Percentiles rank a stretch among this genome's conserved stretches.
Evolutionary conservation across 2,329 filamentous ascomycete species (phyloP).

Genomic region (Alternaria triticina): DNA sequence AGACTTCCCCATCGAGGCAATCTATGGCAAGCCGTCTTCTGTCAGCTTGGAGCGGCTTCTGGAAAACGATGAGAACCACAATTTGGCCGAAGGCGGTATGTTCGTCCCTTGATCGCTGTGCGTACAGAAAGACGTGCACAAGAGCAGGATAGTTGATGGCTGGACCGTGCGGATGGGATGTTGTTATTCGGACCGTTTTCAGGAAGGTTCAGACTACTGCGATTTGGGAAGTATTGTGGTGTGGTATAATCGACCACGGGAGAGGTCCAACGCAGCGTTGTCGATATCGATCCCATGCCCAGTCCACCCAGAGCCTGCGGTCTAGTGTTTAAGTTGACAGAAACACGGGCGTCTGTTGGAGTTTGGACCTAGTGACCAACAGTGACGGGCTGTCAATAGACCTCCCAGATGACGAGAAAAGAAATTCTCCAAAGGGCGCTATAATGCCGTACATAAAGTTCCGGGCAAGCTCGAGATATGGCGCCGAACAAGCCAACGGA

Average conservation of each 20-base stretch:
- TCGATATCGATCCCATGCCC: background rate
- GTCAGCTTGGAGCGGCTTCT: background rate
- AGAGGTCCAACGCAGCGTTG: background rate
- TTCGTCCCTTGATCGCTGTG: background rate
- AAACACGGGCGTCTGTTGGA: background rate
- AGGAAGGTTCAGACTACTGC: conserved; percentile 9
- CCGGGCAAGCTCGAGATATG: conserved; percentile 1
- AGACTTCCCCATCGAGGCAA: background rate
- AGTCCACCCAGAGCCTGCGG: background rate
- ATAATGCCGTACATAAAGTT: conserved; percentile 10
- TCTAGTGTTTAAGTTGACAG: background rate
- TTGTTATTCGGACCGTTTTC: conserved; percentile 9
- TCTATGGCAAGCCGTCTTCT: background rate
- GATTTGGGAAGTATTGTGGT: background rate
- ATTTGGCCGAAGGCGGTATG: background rate
- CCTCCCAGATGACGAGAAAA: background rate
- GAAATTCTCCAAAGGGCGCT: background rate
- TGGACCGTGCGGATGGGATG: background rate
- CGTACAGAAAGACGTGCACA: background rate
- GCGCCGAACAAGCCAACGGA: conserved; percentile 13
- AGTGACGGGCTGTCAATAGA: conserved; percentile 1
- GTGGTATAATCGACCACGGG: background rate
- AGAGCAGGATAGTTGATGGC: background rate
- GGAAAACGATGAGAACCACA: background rate
- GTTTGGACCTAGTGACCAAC: background rate